A percentile compares a stretch with the other conserved stretches of the same genome.
Conservation (phyloP, 2,329 filamentous ascomycete genomes). For the Alternaria brassicae region DNA sequence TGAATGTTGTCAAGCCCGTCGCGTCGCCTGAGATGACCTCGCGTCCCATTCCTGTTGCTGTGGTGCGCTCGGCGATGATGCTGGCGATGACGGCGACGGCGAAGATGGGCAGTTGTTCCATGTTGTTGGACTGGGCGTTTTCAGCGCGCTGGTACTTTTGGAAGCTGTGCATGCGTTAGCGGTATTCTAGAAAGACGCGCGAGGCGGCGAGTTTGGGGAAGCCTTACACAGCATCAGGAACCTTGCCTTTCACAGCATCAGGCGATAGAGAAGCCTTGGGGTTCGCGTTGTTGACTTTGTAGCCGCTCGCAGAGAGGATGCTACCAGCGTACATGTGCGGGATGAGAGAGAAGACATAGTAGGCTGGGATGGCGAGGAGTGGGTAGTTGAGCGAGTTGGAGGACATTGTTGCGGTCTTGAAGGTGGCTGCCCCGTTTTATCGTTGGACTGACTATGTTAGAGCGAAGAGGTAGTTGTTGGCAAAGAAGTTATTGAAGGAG, state of each 20-base stretch:
- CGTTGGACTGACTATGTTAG: background rate
- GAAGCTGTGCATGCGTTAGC: constrained; percentile 16
- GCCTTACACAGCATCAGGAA: constrained; percentile 30
- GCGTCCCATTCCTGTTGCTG: constrained; percentile 20
- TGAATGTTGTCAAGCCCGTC: constrained; percentile 30
- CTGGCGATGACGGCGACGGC: constrained; percentile 33
- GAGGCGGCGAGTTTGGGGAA: background rate
- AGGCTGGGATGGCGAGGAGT: constrained; percentile 37
- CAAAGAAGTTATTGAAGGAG: background rate
- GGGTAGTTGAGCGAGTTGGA: constrained; percentile 33
- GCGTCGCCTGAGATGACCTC: constrained; percentile 21
- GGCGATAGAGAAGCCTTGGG: constrained; percentile 33
- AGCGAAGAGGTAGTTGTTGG: background rate
- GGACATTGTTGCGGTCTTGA: constrained; percentile 19
- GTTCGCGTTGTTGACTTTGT: constrained; percentile 37
- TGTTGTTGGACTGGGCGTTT: constrained; percentile 33
- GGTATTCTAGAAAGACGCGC: too few relatives aligned
- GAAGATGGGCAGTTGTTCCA: constrained; percentile 37
- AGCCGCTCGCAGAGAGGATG: constrained; percentile 25
- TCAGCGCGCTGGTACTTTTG: constrained; percentile 39
- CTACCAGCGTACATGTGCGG: constrained; percentile 30
- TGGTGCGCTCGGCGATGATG: constrained; percentile 33
- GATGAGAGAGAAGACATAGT: constrained; percentile 33
- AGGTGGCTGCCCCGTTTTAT: background rate
- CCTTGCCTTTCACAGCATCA: constrained; percentile 32